These are phyloP conservation scores for Coemansia sp. DNA, from an alignment of 192 early-diverging fungal species.

Conservation along the genomic window DNA sequence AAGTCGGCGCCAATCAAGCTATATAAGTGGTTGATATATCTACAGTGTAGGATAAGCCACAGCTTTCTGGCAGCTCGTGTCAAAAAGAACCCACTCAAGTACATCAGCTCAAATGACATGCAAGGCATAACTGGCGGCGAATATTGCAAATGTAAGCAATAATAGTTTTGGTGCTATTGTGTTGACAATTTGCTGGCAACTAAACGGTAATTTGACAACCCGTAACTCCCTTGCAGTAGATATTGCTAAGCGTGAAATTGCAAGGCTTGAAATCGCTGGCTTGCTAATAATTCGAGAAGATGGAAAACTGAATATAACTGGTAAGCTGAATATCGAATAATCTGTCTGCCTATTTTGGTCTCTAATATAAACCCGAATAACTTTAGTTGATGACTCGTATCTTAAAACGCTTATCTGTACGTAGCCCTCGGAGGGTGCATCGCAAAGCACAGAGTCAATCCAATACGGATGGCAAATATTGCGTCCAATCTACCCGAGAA, in stretches of 20 bases:
- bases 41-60: conserved; percentile 38
- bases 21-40: neutral
- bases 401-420: neutral
- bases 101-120: conserved; percentile 5
- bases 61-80: conserved; percentile 29
- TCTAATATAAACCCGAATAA: neutral
- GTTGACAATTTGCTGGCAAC: neutral
- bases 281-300: neutral
- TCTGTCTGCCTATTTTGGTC: neutral
- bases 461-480: conserved; percentile 17
- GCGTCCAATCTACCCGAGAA: conserved; percentile 7
- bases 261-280: neutral
- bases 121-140: neutral
- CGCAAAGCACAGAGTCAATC: conserved; percentile 34
- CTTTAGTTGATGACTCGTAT: neutral
- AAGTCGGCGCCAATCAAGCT: no score
- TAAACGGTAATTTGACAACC: neutral
- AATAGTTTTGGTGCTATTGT: neutral
- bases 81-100: conserved; percentile 12
- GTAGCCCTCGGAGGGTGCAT: conserved; percentile 33
- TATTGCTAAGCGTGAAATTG: conserved; percentile 7
- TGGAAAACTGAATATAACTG: neutral
- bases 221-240: neutral
- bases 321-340: neutral
- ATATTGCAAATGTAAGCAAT: conserved; percentile 13